phyloP scores from a whole-genome alignment of 2,329 filamentous ascomycete species.

The Colletotrichum salicis region DNA sequence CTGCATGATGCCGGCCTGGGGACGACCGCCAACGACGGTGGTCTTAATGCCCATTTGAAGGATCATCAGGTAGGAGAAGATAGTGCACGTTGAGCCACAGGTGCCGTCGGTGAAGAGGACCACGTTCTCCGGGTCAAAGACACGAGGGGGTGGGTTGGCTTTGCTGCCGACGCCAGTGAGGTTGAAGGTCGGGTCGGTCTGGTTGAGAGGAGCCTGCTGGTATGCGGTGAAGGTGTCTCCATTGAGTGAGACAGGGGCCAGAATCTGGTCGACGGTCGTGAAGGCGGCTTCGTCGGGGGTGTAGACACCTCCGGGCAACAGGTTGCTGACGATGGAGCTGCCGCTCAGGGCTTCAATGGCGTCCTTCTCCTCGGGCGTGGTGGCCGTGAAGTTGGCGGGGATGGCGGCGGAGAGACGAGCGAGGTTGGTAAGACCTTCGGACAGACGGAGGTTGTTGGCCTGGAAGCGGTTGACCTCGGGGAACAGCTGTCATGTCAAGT shows the following conservation, averaged over 20 bases:
- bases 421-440: slow-evolving; percentile 58
- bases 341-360: slow-evolving; percentile 58
- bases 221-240: slow-evolving; percentile 61
- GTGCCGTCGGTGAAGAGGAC: slow-evolving; percentile 65
- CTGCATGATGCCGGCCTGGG: slow-evolving; percentile 57
- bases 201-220: slow-evolving; percentile 54
- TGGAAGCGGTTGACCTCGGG: slow-evolving; percentile 60
- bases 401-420: slow-evolving; percentile 47
- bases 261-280: slow-evolving; percentile 43
- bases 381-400: slow-evolving; percentile 44
- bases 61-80: slow-evolving; percentile 65
- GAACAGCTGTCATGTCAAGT: slow-evolving; percentile 52
- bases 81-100: slow-evolving; percentile 65
- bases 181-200: slow-evolving; percentile 47
- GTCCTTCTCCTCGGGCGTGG: slow-evolving; percentile 49
- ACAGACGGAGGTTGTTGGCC: slow-evolving; percentile 60
- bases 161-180: slow-evolving; percentile 55
- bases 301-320: slow-evolving; percentile 59
- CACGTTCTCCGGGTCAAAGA: slow-evolving; percentile 63
- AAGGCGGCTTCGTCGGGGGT: slow-evolving; percentile 51
- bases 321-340: slow-evolving; percentile 55
- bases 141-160: slow-evolving; percentile 53
- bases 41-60: slow-evolving; percentile 59
- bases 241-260: slow-evolving; percentile 48
- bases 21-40: slow-evolving; percentile 58